phyloP scores from a whole-genome alignment of 352 stramenopile genomes.

The Phytophthora tentaculata region DNA sequence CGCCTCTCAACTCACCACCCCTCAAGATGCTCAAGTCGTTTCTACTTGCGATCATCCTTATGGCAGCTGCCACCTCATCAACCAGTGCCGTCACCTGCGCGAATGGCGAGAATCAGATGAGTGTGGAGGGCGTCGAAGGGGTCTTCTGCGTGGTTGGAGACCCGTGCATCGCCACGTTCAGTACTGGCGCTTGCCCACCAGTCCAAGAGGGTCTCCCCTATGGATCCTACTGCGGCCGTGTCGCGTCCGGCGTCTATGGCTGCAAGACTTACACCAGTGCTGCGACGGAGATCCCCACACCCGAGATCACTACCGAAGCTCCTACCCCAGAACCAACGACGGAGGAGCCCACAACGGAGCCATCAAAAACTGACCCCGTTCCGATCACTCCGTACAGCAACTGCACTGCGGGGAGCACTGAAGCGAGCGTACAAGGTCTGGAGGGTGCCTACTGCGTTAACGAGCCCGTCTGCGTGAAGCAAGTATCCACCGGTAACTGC shows the following conservation, averaged over 20 bases:
- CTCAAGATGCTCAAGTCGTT: conserved; percentile 41
- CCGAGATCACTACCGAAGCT: conserved; percentile 4
- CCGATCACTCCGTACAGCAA: conserved; percentile 8
- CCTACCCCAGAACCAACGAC: background rate
- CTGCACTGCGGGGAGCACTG: conserved; percentile 15
- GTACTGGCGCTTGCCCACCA: conserved; percentile 27
- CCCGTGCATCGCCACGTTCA: conserved; percentile 37
- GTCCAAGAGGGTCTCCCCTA: conserved; percentile 34
- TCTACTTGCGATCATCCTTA: conserved; percentile 35
- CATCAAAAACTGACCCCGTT: conserved; percentile 8
- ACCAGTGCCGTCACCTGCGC: conserved; percentile 20
- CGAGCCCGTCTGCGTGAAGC: conserved; percentile 36
- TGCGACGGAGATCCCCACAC: conserved; percentile 8
- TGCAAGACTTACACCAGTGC: conserved; percentile 32
- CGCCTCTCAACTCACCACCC: background rate
- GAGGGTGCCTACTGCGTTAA: conserved; percentile 53
- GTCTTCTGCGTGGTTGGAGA: conserved; percentile 36
- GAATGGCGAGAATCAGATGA: conserved; percentile 36
- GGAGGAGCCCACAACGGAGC: background rate
- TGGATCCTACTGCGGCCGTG: conserved; percentile 45
- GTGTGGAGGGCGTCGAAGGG: conserved; percentile 39
- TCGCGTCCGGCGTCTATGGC: conserved; percentile 41
- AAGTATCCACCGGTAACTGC: conserved; percentile 43
- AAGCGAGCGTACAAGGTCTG: conserved; percentile 46
- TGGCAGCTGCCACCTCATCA: conserved; percentile 16